phyloP scores from a whole-genome alignment of 2,329 filamentous ascomycete species.

The Aspergillus sp. region DNA sequence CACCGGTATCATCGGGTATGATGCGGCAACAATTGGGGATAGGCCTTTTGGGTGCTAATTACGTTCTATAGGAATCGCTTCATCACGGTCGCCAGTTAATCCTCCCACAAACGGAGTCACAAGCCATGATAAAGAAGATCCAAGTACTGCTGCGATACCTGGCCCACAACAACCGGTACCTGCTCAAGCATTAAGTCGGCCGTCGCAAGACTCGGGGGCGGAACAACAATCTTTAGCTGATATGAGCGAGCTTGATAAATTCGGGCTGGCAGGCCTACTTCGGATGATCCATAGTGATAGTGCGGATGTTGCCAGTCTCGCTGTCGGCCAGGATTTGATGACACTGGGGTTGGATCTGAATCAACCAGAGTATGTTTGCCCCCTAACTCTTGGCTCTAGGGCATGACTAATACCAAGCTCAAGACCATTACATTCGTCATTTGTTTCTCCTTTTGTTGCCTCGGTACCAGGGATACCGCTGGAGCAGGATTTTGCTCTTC shows the following conservation, averaged over 20 bases:
- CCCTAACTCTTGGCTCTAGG: not conserved
- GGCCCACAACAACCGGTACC: constrained; percentile 42
- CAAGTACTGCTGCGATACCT: constrained; percentile 38
- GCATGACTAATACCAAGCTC: constrained; percentile 14
- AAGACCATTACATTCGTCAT: constrained; percentile 66
- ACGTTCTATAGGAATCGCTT: constrained; percentile 37
- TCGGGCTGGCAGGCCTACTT: constrained; percentile 63
- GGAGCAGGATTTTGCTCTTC: constrained; percentile 67
- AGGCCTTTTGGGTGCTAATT: constrained; percentile 20
- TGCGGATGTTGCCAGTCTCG: constrained; percentile 57
- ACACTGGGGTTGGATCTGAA: constrained; percentile 68
- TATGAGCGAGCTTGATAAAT: constrained; percentile 65
- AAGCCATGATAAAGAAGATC: constrained; percentile 51
- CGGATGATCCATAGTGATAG: constrained; percentile 61
- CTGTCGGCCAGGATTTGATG: constrained; percentile 67
- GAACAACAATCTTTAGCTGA: constrained; percentile 54
- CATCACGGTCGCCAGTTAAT: constrained; percentile 48
- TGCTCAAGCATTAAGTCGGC: constrained; percentile 39
- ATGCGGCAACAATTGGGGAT: constrained; percentile 6
- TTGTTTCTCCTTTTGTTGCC: constrained; percentile 66
- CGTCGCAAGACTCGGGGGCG: constrained; percentile 41
- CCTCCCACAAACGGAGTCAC: constrained; percentile 49
- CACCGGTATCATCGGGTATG: constrained; percentile 35
- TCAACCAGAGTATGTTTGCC: constrained; percentile 58
- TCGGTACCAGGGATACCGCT: constrained; percentile 60